Conservation (phyloP, 495 filamentous ascomycete species). For the Penicillium daleae region DNA sequence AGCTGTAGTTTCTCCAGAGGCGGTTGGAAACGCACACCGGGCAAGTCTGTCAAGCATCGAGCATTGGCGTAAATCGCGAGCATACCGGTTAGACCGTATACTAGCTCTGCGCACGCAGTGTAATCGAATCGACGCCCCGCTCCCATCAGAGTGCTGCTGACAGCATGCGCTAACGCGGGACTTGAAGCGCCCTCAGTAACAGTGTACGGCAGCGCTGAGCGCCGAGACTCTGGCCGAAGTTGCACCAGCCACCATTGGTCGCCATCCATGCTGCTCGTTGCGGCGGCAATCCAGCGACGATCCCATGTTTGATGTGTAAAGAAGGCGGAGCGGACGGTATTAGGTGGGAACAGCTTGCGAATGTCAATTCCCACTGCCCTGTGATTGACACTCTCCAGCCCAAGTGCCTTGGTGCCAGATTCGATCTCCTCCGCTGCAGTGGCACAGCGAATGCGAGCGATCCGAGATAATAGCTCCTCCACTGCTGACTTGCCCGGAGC, state of each 20-base stretch:
- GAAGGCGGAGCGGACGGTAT: conserved; percentile 62
- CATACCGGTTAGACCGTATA: conserved; percentile 45
- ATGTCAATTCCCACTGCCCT: conserved; percentile 59
- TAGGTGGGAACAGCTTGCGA: conserved; percentile 63
- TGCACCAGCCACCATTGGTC: conserved; percentile 78
- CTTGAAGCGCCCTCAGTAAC: conserved; percentile 11
- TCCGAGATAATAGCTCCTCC: conserved; percentile 53
- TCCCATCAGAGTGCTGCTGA: conserved; percentile 34
- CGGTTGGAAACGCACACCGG: conserved; percentile 36
- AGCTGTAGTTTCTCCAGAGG: conserved; percentile 41
- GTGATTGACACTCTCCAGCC: conserved; percentile 62
- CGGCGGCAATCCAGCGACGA: conserved; percentile 67
- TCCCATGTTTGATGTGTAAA: conserved; percentile 66
- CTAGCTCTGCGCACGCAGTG: conserved; percentile 40
- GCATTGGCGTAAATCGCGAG: conserved; percentile 49
- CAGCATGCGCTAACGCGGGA: conserved; percentile 32
- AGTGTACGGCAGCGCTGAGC: conserved; percentile 10
- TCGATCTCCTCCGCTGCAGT: conserved; percentile 66
- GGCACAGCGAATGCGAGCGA: conserved; percentile 61
- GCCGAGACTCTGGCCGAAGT: conserved; percentile 37
- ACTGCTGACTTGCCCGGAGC: conserved; percentile 49
- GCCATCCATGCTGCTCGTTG: conserved; percentile 70
- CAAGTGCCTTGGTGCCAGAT: conserved; percentile 59
- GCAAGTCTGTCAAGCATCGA: conserved; percentile 40
- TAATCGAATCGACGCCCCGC: conserved; percentile 26